phyloP scores from a whole-genome alignment of 1,284 basidiomycete species.

The Trichosporon sp. region DNA sequence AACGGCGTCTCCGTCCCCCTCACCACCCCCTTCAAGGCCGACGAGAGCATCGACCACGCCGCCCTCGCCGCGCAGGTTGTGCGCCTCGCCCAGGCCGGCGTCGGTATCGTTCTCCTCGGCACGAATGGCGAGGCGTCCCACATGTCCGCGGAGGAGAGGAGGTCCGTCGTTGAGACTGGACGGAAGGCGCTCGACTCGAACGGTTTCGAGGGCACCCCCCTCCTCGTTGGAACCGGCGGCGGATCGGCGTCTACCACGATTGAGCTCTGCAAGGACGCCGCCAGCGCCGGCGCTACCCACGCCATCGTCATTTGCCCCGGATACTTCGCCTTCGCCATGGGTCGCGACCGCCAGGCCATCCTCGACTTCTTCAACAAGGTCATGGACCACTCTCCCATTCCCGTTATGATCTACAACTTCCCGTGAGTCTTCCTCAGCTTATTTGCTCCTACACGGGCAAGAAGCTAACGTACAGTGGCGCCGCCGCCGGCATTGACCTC shows the following conservation, averaged over 20 bases:
- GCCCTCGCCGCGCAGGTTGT: conserved; percentile 57
- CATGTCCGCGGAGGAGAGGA: conserved; percentile 70
- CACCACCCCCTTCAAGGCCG: conserved; percentile 57
- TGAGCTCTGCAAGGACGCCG: conserved; percentile 74
- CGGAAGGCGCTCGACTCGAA: conserved; percentile 73
- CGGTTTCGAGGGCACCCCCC: conserved; percentile 67
- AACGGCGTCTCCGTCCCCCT: conserved; percentile 58
- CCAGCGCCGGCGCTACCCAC: conserved; percentile 75
- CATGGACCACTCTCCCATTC: conserved; percentile 77
- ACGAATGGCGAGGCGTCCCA: conserved; percentile 63
- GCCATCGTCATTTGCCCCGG: conserved; percentile 59
- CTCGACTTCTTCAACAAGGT: conserved; percentile 63
- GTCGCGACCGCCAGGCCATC: conserved; percentile 57
- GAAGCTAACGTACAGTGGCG: conserved; percentile 43
- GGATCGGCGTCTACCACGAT: conserved; percentile 79
- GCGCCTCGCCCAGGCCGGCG: conserved; percentile 56
- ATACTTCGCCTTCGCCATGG: conserved; percentile 60
- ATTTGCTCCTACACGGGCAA: too few relatives aligned
- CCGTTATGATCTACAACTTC: conserved; percentile 90
- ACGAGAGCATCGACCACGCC: conserved; percentile 53
- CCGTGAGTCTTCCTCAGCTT: conserved; percentile 57
- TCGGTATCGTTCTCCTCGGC: conserved; percentile 58
- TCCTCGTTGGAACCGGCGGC: conserved; percentile 84
- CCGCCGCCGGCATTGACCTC: conserved; percentile 79
- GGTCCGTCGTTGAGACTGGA: conserved; percentile 66